Base-by-base conservation (phyloP, 2,329 filamentous ascomycete species). In the Teratosphaeria viscida region DNA sequence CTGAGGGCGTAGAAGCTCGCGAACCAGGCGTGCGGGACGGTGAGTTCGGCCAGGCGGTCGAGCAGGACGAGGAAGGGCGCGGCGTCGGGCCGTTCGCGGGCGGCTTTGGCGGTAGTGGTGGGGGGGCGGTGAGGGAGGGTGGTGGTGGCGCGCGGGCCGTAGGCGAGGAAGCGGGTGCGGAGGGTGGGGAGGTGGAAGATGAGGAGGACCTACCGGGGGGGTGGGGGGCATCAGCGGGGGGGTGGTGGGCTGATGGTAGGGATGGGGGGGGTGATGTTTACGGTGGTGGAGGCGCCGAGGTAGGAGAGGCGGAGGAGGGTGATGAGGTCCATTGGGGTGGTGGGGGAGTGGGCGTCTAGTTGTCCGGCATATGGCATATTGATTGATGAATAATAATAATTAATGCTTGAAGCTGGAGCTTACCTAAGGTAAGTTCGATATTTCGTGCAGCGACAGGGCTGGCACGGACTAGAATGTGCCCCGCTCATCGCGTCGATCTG, bases 1-100 rank as follows among this genome's bases (percentile, higher is more conserved):
- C 89, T 92, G 39, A 85, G 72, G 57, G 88, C 70, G 72, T 99
- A 97, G 76, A 96, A 97, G 67, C 94, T 88, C 52, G 81, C 82
- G 73, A 97, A 97, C 85, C 89, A 97, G 62, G 82, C 82, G 75
- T 97, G 94, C 26, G 92, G 91, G 39, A 96, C 87, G 70, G 83
- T 82, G 65, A 81, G 72, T 43, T 73, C 75, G 37, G 82, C 79
- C 23, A 82, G 68, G 60, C 70, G 71, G 66, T 85, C 82, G 11
- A 73, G 57, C 11, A 64, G 19, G 53, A 34, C 57, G 43, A 34
- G 49, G 55, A 57, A 52, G 54, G 47, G 35, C 59, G 52, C 61
- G 56, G 59, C 63, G 62, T 58, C 61, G 37, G 68, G 63, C 49
- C 56, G 55, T 60, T 57, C 56, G 52, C 23, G 58, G n/a, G 57